phyloP scores from a whole-genome alignment of 2,329 filamentous ascomycete species.

The Alternaria triticina region DNA sequence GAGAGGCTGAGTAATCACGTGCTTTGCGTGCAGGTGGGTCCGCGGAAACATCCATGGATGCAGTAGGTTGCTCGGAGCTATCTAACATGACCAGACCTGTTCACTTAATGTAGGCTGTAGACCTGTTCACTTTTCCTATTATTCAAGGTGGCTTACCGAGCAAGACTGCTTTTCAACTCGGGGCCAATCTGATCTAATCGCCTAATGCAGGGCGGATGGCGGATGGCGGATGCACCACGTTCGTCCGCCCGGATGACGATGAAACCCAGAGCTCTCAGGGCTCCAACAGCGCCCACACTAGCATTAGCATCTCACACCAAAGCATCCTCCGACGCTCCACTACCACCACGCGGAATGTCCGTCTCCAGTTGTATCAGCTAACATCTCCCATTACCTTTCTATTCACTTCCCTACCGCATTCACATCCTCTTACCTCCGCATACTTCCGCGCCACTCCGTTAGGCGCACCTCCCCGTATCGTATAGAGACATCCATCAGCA shows the following conservation, averaged over 20 bases:
- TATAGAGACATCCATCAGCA: slow-evolving; percentile 23
- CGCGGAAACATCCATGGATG: neutral
- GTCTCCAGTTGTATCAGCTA: slow-evolving; percentile 4
- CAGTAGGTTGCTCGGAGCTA: neutral
- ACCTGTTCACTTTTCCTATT: too few species aligned
- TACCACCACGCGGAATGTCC: slow-evolving; percentile 16
- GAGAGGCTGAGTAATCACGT: slow-evolving; percentile 11
- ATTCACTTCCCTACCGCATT: neutral
- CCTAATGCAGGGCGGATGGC: slow-evolving; percentile 11
- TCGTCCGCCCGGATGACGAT: slow-evolving; percentile 25
- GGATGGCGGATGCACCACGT: slow-evolving; percentile 17
- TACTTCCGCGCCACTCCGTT: slow-evolving; percentile 23
- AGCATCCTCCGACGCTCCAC: neutral
- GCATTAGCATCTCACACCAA: slow-evolving; percentile 20
- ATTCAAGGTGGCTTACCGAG: too few species aligned
- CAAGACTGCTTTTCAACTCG: neutral
- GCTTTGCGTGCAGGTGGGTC: neutral
- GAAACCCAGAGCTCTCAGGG: slow-evolving; percentile 22
- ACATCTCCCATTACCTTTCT: neutral
- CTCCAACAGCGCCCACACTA: slow-evolving; percentile 7
- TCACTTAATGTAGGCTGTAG: too few species aligned
- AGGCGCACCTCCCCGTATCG: neutral
- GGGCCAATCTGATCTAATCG: slow-evolving; percentile 1
- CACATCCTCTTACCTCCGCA: slow-evolving; percentile 2
- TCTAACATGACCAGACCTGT: neutral